Evolutionary conservation across 176 grass and related monocot species (phyloP), one percentile per base, ranked within the genome.

Genomic region (Poa pratensis): DNA sequence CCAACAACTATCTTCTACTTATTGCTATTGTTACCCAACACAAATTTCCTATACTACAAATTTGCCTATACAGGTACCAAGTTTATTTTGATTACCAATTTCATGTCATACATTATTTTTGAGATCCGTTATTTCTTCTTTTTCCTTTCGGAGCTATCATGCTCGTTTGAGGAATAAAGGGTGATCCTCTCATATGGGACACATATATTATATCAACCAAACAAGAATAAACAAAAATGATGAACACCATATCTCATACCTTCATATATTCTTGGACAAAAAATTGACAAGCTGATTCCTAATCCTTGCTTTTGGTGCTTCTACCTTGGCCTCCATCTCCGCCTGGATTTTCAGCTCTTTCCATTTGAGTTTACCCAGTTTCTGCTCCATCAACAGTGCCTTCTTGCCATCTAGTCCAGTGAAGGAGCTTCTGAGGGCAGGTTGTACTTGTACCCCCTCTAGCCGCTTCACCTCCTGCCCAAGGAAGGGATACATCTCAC

Each of bases 381-480:
- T 42, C 37, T 70, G 22, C 67, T 70, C 67, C 35, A 70, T 43
- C 1, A 20, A 43, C 9, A 40, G 37, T 14, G 67, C 67, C 20
- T 0, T 70, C 37, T 70, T 70, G 20, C 0, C 67, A 42, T 70
- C 67, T 70, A 70, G 4, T 70, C 37, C 10, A 70, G 10, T 43
- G 37, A 70, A 70, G 18, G 20, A 43, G 9, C 8, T 43, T 42
- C 4, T 70, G 67, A 70, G 67, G 37, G 20, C 35, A 40, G 67
- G 67, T n/a, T n/a, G n/a, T n/a, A n/a, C n/a, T 12, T 69, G 67
- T n/a, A 42, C 18, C 19, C 35, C 35, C 3, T 35, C 35, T 9
- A 42, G 35, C 37, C 19, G 37, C 37, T 70, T 22, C 67, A 70
- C 67, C 67, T 70, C 67, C 67, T 70, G 67, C 67, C 19, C 67